Evolutionary conservation across 305 asterid species (phyloP), one percentile per base, ranked within the genome.

Genomic region (Salvia sclarea): DNA sequence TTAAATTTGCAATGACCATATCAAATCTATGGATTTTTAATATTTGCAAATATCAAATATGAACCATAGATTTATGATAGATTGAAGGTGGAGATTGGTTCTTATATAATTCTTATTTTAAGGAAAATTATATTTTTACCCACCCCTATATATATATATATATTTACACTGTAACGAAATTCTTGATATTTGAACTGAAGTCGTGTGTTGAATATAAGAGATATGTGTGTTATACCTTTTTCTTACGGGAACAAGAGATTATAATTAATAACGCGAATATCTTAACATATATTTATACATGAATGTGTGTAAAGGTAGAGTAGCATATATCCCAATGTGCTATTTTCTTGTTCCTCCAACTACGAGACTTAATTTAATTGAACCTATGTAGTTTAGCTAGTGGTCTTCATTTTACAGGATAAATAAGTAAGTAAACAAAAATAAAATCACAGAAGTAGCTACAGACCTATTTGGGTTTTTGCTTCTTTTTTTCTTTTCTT

Each of bases 401-500:
- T 31, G 25, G 64, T 8, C 64, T 54, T 68, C 25, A 24, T 17
- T 2, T 44, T 33, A 4, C 0, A 18, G 22, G 17, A 20, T 14
- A 44, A n/a, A 14, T 4, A 14, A 33, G 16, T 2, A 16, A 28
- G n/a, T n/a, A n/a, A n/a, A n/a, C 25, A 4, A 8, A 41, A 5
- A 63, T 63, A 17, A 33, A 49, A 65, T n/a, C 8, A 21, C 48
- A 33, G 12, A 41, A 33, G 18, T 65, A 65, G 61, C 70, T 17
- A 33, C 8, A 16, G 7, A 24, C 38, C 38, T 33, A 63, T 16
- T 25, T 28, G 2, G 7, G 3, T 6, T 3, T 22, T 47, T 8
- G 45, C 0, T 25, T 28, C 25, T 33, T 5, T 33, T 6, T 6
- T 6, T 6, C 8, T 33, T 6, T 28, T 28, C 5, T 28, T 28